Evolutionary conservation across 2,329 filamentous ascomycete genomes (phyloP).

Genomic region (Xylariaceae sp.): DNA sequence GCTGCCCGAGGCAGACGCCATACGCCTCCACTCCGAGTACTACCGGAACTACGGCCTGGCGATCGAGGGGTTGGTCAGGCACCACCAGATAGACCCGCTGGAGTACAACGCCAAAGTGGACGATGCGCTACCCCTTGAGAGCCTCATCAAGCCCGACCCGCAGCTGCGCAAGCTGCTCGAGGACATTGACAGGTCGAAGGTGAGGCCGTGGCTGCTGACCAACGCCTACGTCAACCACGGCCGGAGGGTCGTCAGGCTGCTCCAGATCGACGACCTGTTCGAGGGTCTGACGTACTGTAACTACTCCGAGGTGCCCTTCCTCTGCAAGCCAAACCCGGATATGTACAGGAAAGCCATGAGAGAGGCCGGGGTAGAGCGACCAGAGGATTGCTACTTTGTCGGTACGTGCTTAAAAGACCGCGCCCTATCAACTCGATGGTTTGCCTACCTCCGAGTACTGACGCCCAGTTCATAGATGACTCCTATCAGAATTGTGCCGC

Average conservation of each 20-base stretch:
- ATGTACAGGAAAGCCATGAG: slow-evolving; percentile 89
- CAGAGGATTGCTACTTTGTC: slow-evolving; percentile 82
- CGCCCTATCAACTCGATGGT: neutral
- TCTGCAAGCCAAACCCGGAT: slow-evolving; percentile 79
- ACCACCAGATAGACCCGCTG: slow-evolving; percentile 91
- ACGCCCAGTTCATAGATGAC: slow-evolving; percentile 61
- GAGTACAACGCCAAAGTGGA: slow-evolving; percentile 95
- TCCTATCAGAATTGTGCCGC: slow-evolving; percentile 75
- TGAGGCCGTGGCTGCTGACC: slow-evolving; percentile 89
- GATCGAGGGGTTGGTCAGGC: slow-evolving; percentile 86
- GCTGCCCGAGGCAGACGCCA: slow-evolving; percentile 71
- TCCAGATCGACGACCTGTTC: slow-evolving; percentile 82
- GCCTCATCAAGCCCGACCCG: slow-evolving; percentile 73
- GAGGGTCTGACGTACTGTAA: slow-evolving; percentile 95
- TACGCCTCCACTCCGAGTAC: slow-evolving; percentile 80
- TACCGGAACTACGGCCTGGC: slow-evolving; percentile 96
- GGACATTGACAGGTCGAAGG: slow-evolving; percentile 77
- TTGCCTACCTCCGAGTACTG: neutral
- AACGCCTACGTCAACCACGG: slow-evolving; percentile 93
- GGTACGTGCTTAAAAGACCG: slow-evolving; percentile 48
- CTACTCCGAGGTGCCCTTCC: slow-evolving; percentile 65
- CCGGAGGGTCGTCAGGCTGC: slow-evolving; percentile 70
- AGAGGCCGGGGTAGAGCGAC: slow-evolving; percentile 66
- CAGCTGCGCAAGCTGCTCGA: slow-evolving; percentile 69
- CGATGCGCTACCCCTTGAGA: slow-evolving; percentile 83